Percentiles rank a stretch among this genome's conserved stretches.
Evolutionary conservation across 257 asterid genomes (phyloP).

Genomic region (Thymus quinquecostatus): DNA sequence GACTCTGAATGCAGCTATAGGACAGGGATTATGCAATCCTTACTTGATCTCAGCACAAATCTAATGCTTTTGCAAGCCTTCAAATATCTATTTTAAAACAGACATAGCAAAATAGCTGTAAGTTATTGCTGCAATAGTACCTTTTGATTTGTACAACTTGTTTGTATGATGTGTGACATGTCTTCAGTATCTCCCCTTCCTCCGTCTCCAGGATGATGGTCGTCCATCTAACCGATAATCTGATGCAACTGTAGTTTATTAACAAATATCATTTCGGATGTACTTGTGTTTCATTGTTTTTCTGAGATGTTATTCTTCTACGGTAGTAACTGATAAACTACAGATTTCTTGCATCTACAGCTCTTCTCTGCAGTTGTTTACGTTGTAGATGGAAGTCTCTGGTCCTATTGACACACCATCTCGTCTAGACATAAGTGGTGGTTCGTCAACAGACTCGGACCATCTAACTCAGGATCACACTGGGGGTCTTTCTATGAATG

Average conservation of each 20-base stretch:
- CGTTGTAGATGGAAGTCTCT: slow-evolving; percentile 61
- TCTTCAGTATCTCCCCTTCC: background rate
- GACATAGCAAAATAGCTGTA: background rate
- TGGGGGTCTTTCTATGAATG: slow-evolving; percentile 47
- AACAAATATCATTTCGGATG: slow-evolving; percentile 4
- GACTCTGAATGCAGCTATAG: background rate
- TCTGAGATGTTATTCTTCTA: background rate
- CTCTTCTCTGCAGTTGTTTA: slow-evolving; percentile 38
- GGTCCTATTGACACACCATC: slow-evolving; percentile 43
- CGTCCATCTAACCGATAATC: background rate
- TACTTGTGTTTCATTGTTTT: slow-evolving; percentile 15
- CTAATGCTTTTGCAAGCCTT: slow-evolving; percentile 19
- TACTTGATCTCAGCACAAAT: background rate
- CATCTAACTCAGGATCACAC: slow-evolving; percentile 28
- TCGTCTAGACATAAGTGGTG: slow-evolving; percentile 46
- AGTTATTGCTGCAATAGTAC: background rate
- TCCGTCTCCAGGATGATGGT: background rate
- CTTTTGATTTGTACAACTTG: background rate
- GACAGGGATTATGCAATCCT: background rate
- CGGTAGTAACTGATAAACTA: slow-evolving; percentile 3
- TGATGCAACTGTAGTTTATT: background rate
- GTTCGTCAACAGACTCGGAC: slow-evolving; percentile 46
- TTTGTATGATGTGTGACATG: background rate
- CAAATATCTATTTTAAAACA: background rate
- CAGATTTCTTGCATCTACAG: slow-evolving; percentile 23